A percentile compares a stretch with the other conserved stretches of the same genome.
phyloP scores from a whole-genome alignment of 2,329 filamentous ascomycete species.

The Lachnellula willkommii region DNA sequence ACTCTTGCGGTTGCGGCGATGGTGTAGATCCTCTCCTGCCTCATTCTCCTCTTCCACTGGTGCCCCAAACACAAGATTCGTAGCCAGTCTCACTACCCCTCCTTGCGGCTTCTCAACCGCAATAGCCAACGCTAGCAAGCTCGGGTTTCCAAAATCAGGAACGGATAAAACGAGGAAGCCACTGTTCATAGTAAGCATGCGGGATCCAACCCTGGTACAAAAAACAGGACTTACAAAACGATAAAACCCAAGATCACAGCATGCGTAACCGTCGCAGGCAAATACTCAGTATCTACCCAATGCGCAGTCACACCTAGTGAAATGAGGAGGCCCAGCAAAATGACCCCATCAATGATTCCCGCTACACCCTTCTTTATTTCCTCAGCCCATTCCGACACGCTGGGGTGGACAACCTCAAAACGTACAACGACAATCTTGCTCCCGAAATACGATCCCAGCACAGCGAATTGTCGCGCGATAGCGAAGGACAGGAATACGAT shows the following conservation, averaged over 20 bases:
- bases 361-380: constrained; percentile 12
- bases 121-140: constrained; percentile 10
- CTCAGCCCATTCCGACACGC: constrained; percentile 11
- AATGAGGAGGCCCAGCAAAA: constrained; percentile 16
- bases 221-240: constrained; percentile 13
- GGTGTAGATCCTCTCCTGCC: not conserved
- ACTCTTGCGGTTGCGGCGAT: not conserved
- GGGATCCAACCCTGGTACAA: not conserved
- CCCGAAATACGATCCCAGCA: constrained; percentile 15
- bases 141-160: constrained; percentile 15
- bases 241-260: constrained; percentile 16
- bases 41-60: constrained; percentile 6
- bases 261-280: not conserved
- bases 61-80: constrained; percentile 15
- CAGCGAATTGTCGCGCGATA: constrained; percentile 14
- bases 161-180: constrained; percentile 14
- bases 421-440: constrained; percentile 13
- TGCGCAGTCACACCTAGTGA: constrained; percentile 12
- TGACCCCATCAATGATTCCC: constrained; percentile 9
- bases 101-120: constrained; percentile 9
- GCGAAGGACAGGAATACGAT: constrained; percentile 21
- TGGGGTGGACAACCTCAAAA: constrained; percentile 19
- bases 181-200: constrained; percentile 3
- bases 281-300: constrained; percentile 3
- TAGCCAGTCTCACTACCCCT: constrained; percentile 13